These are phyloP conservation scores for Colletotrichum zoysiae DNA, from an alignment of 2,329 filamentous ascomycete genomes.

Conservation along the genomic window DNA sequence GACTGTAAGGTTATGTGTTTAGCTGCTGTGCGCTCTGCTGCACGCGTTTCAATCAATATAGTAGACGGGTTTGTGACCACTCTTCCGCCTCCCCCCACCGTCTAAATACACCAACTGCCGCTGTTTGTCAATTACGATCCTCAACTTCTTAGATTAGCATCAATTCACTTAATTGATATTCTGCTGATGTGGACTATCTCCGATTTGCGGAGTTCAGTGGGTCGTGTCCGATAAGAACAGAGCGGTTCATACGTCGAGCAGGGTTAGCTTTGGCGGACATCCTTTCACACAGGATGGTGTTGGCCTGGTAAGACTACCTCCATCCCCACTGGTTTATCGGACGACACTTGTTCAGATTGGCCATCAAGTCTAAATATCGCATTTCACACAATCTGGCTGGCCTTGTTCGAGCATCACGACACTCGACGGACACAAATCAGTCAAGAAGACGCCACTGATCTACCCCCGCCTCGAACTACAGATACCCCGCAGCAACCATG, in stretches of 20 bases:
- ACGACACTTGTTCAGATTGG: background rate
- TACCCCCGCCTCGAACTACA: background rate
- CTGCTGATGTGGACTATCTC: background rate
- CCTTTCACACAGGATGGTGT: background rate
- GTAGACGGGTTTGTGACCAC: too few relatives aligned
- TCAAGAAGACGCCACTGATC: background rate
- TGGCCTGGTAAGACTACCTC: background rate
- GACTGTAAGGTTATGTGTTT: too few relatives aligned
- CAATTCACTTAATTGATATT: background rate
- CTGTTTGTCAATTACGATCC: too few relatives aligned
- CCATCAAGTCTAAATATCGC: background rate
- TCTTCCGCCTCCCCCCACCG: rapidly evolving
- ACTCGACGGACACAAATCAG: background rate
- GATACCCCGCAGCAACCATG: conserved; percentile 25
- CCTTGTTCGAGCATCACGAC: background rate
- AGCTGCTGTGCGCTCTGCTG: too few relatives aligned
- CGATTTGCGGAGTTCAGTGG: conserved; percentile 31
- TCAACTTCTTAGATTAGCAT: background rate
- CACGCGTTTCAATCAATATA: too few relatives aligned
- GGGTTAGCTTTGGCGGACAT: background rate
- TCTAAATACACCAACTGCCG: background rate
- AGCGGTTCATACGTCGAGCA: conserved; percentile 1
- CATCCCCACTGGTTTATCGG: background rate
- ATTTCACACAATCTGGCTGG: background rate
- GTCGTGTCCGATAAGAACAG: background rate